Evolutionary conservation across 2,329 filamentous ascomycete species (phyloP).

Genomic region (Xylariomycetidae sp.): DNA sequence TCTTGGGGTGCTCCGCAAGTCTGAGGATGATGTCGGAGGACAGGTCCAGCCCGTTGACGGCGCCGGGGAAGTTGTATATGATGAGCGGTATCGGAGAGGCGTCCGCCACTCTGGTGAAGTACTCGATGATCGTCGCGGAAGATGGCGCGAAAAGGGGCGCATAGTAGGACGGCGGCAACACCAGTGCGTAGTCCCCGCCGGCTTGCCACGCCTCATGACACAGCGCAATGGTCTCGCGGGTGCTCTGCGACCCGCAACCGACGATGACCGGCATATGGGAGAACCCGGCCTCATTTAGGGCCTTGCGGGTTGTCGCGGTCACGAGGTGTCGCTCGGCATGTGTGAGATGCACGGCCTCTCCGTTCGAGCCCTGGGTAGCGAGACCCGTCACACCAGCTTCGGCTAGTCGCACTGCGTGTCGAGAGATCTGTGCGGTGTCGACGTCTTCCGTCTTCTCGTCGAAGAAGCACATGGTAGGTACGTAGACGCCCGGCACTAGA

Average conservation of each 20-base stretch:
- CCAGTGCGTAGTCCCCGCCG: conserved; percentile 71
- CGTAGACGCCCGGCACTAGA: conserved; percentile 57
- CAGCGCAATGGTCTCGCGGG: conserved; percentile 64
- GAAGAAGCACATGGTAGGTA: conserved; percentile 73
- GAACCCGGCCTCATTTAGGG: conserved; percentile 64
- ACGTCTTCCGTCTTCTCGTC: conserved; percentile 60
- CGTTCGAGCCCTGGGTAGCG: conserved; percentile 76
- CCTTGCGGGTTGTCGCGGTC: conserved; percentile 64
- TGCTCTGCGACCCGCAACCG: conserved; percentile 70
- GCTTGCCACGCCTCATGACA: conserved; percentile 64
- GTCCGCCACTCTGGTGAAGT: conserved; percentile 62
- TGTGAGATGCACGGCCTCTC: conserved; percentile 75
- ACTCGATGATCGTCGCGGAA: conserved; percentile 57
- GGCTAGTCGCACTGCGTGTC: conserved; percentile 64
- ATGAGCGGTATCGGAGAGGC: conserved; percentile 60
- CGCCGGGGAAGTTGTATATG: conserved; percentile 67
- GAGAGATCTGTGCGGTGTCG: conserved; percentile 56
- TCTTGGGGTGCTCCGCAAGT: conserved; percentile 58
- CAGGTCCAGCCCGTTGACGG: conserved; percentile 58
- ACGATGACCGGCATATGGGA: conserved; percentile 67
- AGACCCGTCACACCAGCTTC: conserved; percentile 69
- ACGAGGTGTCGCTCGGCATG: conserved; percentile 65
- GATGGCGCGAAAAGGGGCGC: conserved; percentile 59
- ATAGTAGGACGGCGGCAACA: conserved; percentile 76
- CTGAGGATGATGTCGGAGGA: conserved; percentile 58